Evolutionary conservation across 208 protist species (phyloP), one percentile per base, ranked within the genome.

Genomic region (Acanthamoeba healyi): DNA sequence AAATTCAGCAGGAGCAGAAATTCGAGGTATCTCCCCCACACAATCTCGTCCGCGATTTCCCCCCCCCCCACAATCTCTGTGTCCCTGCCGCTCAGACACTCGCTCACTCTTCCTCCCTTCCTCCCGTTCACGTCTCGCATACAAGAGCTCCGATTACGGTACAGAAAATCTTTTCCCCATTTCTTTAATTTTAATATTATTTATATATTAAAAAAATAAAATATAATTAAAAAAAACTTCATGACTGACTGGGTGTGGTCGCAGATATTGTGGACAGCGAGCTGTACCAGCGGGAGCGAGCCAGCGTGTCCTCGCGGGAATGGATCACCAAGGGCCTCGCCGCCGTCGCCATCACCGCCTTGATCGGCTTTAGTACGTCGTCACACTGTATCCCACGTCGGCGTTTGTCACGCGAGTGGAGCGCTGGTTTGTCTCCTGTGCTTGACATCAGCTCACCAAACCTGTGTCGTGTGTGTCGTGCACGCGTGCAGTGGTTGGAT

Each of bases 241-340:
- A 22, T 38, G 6, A 51, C 49, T 81, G 44, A 51, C 46, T 51
- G 46, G 7, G 44, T 51, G 7, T 22, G 12, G 38, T 32, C 0
- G 26, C 29, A 84, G 74, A 84, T 19, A 84, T 84, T 58, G 74
- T 84, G 74, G 74, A 84, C 74, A 84, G 74, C 29, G 74, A 84
- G 74, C 44, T 84, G 44, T 84, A 84, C n/a, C 74, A 84, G 32
- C 40, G 74, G 38, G 74, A 84, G 74, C 74, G 74, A 38, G 74
- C 74, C 0, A 42, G 17, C 46, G 74, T 84, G 17, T 3, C 74
- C 38, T 51, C 74, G 6, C 74, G 74, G 19, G 44, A 84, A n/a
- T 84, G 74, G 74, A 84, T 84, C 38, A 58, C n/a, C 26, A 84
- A 84, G 42, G 44, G 74, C 7, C 74, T 84, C 42, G 74, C 74